Evolutionary conservation across 2,329 filamentous ascomycete species (phyloP).

Genomic region (Penicillium expansum): DNA sequence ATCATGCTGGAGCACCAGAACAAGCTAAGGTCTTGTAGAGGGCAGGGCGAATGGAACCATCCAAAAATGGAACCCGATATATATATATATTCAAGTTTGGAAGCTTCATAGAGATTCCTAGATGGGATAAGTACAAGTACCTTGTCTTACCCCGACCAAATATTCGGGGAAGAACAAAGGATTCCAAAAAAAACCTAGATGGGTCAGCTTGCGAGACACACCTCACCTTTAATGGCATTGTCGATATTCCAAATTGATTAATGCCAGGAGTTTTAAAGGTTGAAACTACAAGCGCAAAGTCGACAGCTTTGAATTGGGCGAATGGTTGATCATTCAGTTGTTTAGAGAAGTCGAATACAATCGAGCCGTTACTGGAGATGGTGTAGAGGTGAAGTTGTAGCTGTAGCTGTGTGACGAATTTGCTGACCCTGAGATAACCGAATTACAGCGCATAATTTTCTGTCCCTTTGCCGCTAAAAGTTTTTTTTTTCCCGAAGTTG

Average conservation of each 20-base stretch:
- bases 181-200: background rate
- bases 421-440: slow-evolving; percentile 46
- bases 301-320: slow-evolving; percentile 20
- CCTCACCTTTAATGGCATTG: slow-evolving; percentile 1
- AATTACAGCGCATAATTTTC: slow-evolving; percentile 46
- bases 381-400: slow-evolving; percentile 36
- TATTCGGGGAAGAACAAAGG: background rate
- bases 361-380: slow-evolving; percentile 44
- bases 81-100: background rate
- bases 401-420: slow-evolving; percentile 30
- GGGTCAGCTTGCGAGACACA: slow-evolving; percentile 1
- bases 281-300: slow-evolving; percentile 28
- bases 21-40: background rate
- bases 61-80: background rate
- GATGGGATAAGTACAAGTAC: background rate
- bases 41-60: too few relatives aligned
- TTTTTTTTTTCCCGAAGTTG: slow-evolving; percentile 35
- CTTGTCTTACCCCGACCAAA: background rate
- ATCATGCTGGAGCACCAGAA: background rate
- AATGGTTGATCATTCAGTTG: slow-evolving; percentile 13
- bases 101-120: background rate
- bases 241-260: background rate
- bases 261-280: slow-evolving; percentile 16
- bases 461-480: slow-evolving; percentile 43
- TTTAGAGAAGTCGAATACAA: slow-evolving; percentile 36